Percentiles rank a stretch among this genome's conserved stretches.
Evolutionary conservation across 1,139 yeast genomes (phyloP).

Genomic region (Scheffersomyces titani): DNA sequence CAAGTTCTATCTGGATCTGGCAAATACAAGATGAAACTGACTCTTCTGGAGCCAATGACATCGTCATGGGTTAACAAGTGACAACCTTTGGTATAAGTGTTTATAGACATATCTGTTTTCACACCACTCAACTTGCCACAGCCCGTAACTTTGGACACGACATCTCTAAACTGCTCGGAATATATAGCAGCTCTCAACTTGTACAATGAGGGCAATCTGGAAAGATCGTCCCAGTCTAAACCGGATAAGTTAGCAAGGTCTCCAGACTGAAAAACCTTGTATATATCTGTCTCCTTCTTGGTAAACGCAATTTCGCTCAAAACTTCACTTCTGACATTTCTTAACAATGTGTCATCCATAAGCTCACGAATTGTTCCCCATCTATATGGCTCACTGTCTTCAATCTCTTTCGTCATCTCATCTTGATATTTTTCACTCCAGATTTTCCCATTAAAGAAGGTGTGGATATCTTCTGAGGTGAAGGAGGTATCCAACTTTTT

Average conservation of each 20-base stretch:
- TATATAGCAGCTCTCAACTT: slow-evolving; percentile 85
- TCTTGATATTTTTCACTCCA: slow-evolving; percentile 50
- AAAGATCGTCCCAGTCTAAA: slow-evolving; percentile 71
- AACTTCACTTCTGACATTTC: slow-evolving; percentile 83
- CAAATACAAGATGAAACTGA: slow-evolving; percentile 86
- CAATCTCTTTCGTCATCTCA: slow-evolving; percentile 40
- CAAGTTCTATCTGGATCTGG: slow-evolving; percentile 90
- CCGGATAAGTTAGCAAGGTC: slow-evolving; percentile 94
- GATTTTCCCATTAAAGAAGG: slow-evolving; percentile 55
- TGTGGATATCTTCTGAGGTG: slow-evolving; percentile 40
- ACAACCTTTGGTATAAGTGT: slow-evolving; percentile 89
- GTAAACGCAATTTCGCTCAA: slow-evolving; percentile 84
- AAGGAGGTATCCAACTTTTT: slow-evolving; percentile 25
- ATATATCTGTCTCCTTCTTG: slow-evolving; percentile 93
- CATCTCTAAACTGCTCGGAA: slow-evolving; percentile 79
- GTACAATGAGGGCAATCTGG: slow-evolving; percentile 70
- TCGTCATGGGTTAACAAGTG: slow-evolving; percentile 96
- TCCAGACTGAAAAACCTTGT: slow-evolving; percentile 92
- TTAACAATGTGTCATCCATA: slow-evolving; percentile 72
- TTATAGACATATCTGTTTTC: slow-evolving; percentile 90
- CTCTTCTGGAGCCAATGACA: slow-evolving; percentile 93
- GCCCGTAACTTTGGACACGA: slow-evolving; percentile 79
- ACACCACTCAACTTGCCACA: slow-evolving; percentile 87
- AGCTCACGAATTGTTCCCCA: slow-evolving; percentile 85
- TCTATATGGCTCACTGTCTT: slow-evolving; percentile 69